Base-by-base conservation (phyloP, 345 rosid genomes). In the Iberis pinnata region DNA sequence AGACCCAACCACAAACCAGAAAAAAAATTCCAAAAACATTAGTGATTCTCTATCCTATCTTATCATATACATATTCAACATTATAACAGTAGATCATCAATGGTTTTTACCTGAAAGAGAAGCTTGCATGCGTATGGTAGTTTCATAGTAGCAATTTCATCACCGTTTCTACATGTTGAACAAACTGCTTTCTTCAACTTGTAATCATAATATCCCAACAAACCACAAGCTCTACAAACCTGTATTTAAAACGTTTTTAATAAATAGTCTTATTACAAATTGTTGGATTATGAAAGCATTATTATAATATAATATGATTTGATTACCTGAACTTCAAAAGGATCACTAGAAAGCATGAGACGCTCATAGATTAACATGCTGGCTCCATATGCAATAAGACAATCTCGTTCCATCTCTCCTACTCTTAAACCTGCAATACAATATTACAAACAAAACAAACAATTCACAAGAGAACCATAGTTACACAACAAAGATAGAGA, bases 341-440 rank as follows among this genome's bases (percentile, higher is more conserved):
- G 98, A 68, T 90, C 98, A 61, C 98, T 90, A 36, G 98, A 90
- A 46, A 82, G 15, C 95, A 92, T 84, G 44, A 92, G 75, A 43
- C 95, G 93, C 78, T 88, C 93, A 18, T 57, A 81, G 44, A 92
- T 80, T 70, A 92, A 71, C 86, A 78, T 88, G 78, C 93, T 92
- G 54, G 98, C 89, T 18, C 98, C 98, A 67, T 92, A 92, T 51
- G 95, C 96, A 57, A 92, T 85, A 57, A 92, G 80, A 70, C 93
- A 92, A 70, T 92, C 96, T 24, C 96, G 81, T 47, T 88, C 98
- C 95, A 85, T 92, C 73, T 92, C 98, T 68, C 98, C 98, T 16
- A 92, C 98, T 70, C 98, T 57, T 49, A 92, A 72, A 43, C 98
- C 96, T 89, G 69, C n/a, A 60, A 58, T 56, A 62, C n/a, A 22